phyloP scores from a whole-genome alignment of 805 yeast species.

The Saccharomycopsis amapae region DNA sequence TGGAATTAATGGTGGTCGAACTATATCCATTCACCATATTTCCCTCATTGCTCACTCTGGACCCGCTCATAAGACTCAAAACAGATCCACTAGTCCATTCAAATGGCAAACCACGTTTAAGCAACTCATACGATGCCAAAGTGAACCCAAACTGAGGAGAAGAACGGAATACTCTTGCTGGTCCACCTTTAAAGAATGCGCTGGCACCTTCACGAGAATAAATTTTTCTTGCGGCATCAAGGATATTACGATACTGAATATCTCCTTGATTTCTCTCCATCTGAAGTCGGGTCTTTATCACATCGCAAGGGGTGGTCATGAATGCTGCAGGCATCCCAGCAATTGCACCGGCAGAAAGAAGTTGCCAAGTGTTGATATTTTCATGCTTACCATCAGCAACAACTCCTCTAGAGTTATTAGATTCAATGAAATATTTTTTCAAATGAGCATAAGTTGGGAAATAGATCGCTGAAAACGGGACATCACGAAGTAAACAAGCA shows the following conservation, averaged over 20 bases:
- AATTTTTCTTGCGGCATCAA: conserved; percentile 70
- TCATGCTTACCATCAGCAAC: conserved; percentile 51
- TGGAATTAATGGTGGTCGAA: conserved; percentile 3
- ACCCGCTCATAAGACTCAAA: not conserved
- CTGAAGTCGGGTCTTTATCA: conserved; percentile 90
- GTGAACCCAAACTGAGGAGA: conserved; percentile 98
- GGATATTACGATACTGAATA: conserved; percentile 65
- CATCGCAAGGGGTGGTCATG: conserved; percentile 94
- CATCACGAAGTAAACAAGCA: conserved; percentile 91
- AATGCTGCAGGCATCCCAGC: conserved; percentile 99
- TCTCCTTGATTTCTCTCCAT: conserved; percentile 72
- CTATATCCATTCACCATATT: conserved; percentile 5
- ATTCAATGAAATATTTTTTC: conserved; percentile 76
- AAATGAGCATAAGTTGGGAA: conserved; percentile 96
- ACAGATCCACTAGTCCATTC: conserved; percentile 23
- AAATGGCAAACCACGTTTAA: conserved; percentile 73
- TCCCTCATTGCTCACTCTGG: conserved; percentile 1
- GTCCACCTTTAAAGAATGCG: conserved; percentile 94
- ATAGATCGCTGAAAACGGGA: conserved; percentile 93
- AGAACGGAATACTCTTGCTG: conserved; percentile 89
- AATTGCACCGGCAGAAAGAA: conserved; percentile 80
- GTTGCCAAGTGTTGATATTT: conserved; percentile 60
- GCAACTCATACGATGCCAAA: conserved; percentile 90
- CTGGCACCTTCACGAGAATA: conserved; percentile 72
- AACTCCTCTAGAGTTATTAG: conserved; percentile 41